Percentiles rank a stretch among this genome's conserved stretches.
Conservation (phyloP, 1,284 basidiomycete genomes). For the Tylopilus sp. region DNA sequence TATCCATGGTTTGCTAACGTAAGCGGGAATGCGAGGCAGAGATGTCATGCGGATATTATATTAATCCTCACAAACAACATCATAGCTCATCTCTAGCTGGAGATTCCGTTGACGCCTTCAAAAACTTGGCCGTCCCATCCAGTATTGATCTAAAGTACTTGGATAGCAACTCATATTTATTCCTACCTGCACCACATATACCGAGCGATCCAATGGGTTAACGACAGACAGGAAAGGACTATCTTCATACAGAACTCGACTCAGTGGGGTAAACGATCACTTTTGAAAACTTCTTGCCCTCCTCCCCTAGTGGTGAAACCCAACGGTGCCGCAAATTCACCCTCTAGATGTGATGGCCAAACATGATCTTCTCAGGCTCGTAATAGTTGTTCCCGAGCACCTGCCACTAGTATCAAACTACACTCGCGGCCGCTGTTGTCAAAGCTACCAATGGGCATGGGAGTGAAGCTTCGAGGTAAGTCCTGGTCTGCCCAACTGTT, state of each 20-base stretch:
- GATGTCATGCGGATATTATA: constrained; percentile 7
- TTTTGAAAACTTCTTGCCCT: constrained; percentile 58
- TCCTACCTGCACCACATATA: constrained; percentile 44
- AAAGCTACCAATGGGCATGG: too few species aligned
- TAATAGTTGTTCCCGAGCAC: constrained; percentile 76
- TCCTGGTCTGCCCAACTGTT: too few species aligned
- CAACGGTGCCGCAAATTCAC: constrained; percentile 53
- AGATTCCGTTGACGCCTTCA: constrained; percentile 15
- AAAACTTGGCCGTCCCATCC: constrained; percentile 61
- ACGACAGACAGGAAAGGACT: constrained; percentile 5
- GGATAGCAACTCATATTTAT: constrained; percentile 63
- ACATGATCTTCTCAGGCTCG: constrained; percentile 60
- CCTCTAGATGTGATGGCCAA: constrained; percentile 69
- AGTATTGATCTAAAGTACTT: constrained; percentile 68
- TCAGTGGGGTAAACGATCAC: constrained; percentile 65
- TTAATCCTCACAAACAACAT: constrained; percentile 9
- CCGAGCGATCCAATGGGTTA: constrained; percentile 1
- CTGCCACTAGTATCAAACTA: too few species aligned
- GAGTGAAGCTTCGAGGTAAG: too few species aligned
- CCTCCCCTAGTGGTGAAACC: constrained; percentile 53
- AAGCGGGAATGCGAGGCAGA: not conserved
- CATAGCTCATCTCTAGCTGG: constrained; percentile 29
- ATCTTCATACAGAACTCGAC: constrained; percentile 65
- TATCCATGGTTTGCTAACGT: not conserved
- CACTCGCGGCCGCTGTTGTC: too few species aligned